Percentiles rank a stretch among this genome's conserved stretches.
These are phyloP conservation scores for Besnoitia besnoiti DNA, from an alignment of 169 alveolate genomes.

Conservation along the genomic window DNA sequence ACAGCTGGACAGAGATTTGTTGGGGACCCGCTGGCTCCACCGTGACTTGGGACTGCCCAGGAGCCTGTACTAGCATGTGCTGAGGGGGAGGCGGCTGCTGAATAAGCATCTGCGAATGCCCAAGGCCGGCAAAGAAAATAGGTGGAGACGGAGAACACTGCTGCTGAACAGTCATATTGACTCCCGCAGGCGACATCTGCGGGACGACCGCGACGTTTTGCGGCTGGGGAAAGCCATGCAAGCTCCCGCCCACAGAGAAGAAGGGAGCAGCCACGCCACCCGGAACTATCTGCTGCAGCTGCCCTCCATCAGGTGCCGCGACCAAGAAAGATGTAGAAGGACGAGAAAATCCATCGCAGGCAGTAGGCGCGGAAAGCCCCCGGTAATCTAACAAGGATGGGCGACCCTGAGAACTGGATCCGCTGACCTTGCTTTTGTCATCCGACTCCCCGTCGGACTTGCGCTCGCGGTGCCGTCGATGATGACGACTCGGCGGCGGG, in stretches of 20 bases:
- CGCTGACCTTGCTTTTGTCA: not conserved
- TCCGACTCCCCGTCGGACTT: not conserved
- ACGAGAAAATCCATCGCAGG: not conserved
- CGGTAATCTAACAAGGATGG: not conserved
- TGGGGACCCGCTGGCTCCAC: not conserved
- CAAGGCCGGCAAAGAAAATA: not conserved
- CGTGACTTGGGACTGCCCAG: not conserved
- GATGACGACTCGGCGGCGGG: slow-evolving; percentile 35
- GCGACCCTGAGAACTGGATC: not conserved
- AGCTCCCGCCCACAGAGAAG: not conserved
- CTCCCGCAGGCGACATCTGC: not conserved
- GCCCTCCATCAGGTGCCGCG: not conserved
- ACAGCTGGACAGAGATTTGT: not conserved
- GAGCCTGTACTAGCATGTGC: not conserved
- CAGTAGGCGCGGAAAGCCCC: not conserved
- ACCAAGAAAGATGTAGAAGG: not conserved
- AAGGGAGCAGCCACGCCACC: too few relatives aligned
- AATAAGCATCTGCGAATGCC: not conserved
- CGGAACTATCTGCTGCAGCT: not conserved
- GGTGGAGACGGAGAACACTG: not conserved
- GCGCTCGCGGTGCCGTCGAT: slow-evolving; percentile 1
- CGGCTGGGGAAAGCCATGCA: not conserved
- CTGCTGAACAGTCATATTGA: not conserved
- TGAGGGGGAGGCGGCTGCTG: not conserved
- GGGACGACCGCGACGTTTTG: not conserved